Conservation (phyloP, 768 basidiomycete genomes). For the Filobasidium wieringae region DNA sequence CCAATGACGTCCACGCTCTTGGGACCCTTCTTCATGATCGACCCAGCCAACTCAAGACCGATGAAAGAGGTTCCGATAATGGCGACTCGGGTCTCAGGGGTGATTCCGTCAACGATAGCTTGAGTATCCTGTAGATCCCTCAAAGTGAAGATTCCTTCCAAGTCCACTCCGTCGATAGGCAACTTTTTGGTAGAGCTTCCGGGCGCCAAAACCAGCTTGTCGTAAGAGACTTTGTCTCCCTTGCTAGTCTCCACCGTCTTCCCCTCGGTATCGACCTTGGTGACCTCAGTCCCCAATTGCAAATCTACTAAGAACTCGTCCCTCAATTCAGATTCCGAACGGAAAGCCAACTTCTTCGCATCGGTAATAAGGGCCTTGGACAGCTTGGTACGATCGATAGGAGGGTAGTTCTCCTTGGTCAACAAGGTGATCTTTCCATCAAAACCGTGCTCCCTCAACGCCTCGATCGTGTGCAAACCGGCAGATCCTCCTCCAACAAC, state of each 20-base stretch:
- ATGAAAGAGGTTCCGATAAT: slow-evolving; percentile 86
- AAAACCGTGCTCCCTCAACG: slow-evolving; percentile 69
- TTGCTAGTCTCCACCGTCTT: slow-evolving; percentile 53
- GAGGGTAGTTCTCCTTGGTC: slow-evolving; percentile 64
- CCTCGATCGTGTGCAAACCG: slow-evolving; percentile 63
- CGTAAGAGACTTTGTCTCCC: slow-evolving; percentile 55
- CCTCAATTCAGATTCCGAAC: slow-evolving; percentile 59
- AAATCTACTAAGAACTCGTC: slow-evolving; percentile 44
- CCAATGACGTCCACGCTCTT: slow-evolving; percentile 75
- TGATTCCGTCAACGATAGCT: slow-evolving; percentile 47
- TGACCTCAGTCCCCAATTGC: slow-evolving; percentile 44
- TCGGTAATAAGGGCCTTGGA: slow-evolving; percentile 76
- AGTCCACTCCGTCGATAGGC: slow-evolving; percentile 61
- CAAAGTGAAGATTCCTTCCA: slow-evolving; percentile 66
- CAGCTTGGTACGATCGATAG: slow-evolving; percentile 83
- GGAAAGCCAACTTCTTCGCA: slow-evolving; percentile 62
- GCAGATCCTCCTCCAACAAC: slow-evolving; percentile 80
- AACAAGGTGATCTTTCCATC: slow-evolving; percentile 63
- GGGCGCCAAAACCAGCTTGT: slow-evolving; percentile 65
- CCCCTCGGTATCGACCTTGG: slow-evolving; percentile 52
- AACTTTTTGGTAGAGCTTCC: slow-evolving; percentile 63
- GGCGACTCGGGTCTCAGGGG: slow-evolving; percentile 58
- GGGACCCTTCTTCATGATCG: slow-evolving; percentile 57
- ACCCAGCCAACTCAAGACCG: slow-evolving; percentile 70
- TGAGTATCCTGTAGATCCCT: slow-evolving; percentile 59